Percentiles rank a stretch among this genome's conserved stretches.
Conservation (phyloP, 2,329 filamentous ascomycete species). For the Hypoxylon sp. region DNA sequence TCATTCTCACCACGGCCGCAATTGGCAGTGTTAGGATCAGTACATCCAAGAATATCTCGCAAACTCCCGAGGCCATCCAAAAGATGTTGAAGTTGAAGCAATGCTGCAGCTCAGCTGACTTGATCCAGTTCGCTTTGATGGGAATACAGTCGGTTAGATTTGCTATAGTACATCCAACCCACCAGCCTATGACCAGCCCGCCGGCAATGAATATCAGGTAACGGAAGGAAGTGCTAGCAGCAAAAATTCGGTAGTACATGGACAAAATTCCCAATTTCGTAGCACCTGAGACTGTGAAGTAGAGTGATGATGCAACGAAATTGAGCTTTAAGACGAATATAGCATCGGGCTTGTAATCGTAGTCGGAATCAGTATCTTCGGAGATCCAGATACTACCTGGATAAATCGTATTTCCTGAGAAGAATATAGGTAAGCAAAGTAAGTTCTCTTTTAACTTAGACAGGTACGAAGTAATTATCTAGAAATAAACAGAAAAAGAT, state of each 20-base stretch:
- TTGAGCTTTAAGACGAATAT: conserved; percentile 37
- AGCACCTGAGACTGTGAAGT: conserved; percentile 51
- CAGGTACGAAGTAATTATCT: neutral
- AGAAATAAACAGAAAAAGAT: neutral
- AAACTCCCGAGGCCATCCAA: conserved; percentile 38
- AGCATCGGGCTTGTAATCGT: conserved; percentile 34
- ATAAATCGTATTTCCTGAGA: conserved; percentile 24
- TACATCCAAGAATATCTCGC: conserved; percentile 41
- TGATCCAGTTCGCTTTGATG: conserved; percentile 41
- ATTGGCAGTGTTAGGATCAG: conserved; percentile 42
- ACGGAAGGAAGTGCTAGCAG: conserved; percentile 46
- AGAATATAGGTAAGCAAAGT: conserved; percentile 19
- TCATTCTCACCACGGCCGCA: conserved; percentile 33
- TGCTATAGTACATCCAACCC: conserved; percentile 47
- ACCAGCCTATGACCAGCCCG: conserved; percentile 45
- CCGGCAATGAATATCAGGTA: conserved; percentile 40
- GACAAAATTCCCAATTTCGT: conserved; percentile 54
- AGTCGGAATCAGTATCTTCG: conserved; percentile 30
- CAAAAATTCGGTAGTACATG: conserved; percentile 55
- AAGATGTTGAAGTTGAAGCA: conserved; percentile 47
- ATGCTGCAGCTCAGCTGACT: conserved; percentile 36
- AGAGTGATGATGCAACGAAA: conserved; percentile 51
- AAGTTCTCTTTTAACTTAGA: too few species aligned
- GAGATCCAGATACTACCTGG: conserved; percentile 35
- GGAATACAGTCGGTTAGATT: conserved; percentile 48